Conservation (phyloP, 495 filamentous ascomycete species). For the Lasiosphaeria ovina region DNA sequence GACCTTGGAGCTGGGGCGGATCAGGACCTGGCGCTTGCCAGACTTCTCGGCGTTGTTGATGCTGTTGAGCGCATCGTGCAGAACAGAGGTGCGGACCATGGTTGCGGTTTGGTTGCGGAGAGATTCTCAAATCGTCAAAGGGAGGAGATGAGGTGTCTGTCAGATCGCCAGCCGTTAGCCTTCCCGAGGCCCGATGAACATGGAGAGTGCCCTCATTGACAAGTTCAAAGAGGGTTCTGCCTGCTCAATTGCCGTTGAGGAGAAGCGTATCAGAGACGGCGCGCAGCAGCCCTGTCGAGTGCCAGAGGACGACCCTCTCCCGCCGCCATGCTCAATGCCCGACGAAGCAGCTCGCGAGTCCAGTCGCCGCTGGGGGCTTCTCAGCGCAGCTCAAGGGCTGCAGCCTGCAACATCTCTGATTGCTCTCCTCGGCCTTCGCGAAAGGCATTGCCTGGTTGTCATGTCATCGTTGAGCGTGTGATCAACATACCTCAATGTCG, state of each 20-base stretch:
- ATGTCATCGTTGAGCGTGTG: slow-evolving; percentile 31
- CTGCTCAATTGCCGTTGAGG: slow-evolving; percentile 75
- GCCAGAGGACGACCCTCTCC: background rate
- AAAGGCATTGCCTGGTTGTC: slow-evolving; percentile 39
- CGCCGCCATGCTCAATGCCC: too few relatives aligned
- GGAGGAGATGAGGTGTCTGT: slow-evolving; percentile 73
- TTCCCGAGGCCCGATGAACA: slow-evolving; percentile 73
- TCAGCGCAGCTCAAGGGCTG: too few relatives aligned
- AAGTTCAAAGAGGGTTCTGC: slow-evolving; percentile 74
- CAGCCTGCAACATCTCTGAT: slow-evolving; percentile 34
- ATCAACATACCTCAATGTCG: slow-evolving; percentile 41
- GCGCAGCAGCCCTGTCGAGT: background rate
- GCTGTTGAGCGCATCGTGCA: slow-evolving; percentile 98
- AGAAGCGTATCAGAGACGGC: slow-evolving; percentile 63
- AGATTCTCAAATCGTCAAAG: slow-evolving; percentile 76
- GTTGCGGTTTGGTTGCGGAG: slow-evolving; percentile 56
- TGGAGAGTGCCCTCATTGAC: slow-evolving; percentile 82
- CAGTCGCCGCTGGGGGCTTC: too few relatives aligned
- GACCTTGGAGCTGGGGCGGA: slow-evolving; percentile 96
- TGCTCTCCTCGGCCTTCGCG: slow-evolving; percentile 51
- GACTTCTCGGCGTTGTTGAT: slow-evolving; percentile 99
- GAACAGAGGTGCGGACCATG: slow-evolving; percentile 97
- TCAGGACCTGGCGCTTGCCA: slow-evolving; percentile 96
- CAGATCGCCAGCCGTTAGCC: slow-evolving; percentile 60
- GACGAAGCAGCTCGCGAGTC: too few relatives aligned